Evolutionary conservation across 2,329 filamentous ascomycete species (phyloP).

Genomic region (Fusarium sp.): DNA sequence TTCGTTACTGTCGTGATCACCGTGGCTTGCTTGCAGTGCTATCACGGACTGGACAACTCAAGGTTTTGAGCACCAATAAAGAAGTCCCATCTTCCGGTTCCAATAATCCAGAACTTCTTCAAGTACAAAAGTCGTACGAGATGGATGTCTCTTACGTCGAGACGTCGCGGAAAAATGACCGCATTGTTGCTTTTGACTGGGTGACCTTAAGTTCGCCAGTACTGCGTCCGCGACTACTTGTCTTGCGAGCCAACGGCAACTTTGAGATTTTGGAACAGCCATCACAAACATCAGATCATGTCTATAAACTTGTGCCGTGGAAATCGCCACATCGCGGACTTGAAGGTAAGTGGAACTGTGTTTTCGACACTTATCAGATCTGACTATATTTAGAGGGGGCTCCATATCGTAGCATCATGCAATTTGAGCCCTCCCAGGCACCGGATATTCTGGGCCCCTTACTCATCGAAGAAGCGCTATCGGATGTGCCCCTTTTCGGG

Average conservation of each 20-base stretch:
- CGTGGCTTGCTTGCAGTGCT: slow-evolving; percentile 71
- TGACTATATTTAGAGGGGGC: slow-evolving; percentile 57
- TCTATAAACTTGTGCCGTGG: slow-evolving; percentile 73
- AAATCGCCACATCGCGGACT: slow-evolving; percentile 68
- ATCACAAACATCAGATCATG: slow-evolving; percentile 67
- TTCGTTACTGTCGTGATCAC: slow-evolving; percentile 73
- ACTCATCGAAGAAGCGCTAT: slow-evolving; percentile 65
- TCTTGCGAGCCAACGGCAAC: slow-evolving; percentile 69
- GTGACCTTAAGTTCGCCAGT: slow-evolving; percentile 68
- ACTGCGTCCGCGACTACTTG: slow-evolving; percentile 68
- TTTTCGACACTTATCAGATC: slow-evolving; percentile 2
- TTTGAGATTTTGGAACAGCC: slow-evolving; percentile 74
- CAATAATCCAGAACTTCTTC: slow-evolving; percentile 69
- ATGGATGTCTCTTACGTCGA: slow-evolving; percentile 70
- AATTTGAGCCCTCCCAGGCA: slow-evolving; percentile 67
- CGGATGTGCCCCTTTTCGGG: slow-evolving; percentile 69
- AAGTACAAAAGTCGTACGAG: slow-evolving; percentile 70
- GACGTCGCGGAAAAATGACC: slow-evolving; percentile 65
- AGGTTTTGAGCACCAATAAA: slow-evolving; percentile 69
- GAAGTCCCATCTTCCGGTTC: slow-evolving; percentile 61
- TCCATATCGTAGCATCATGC: slow-evolving; percentile 67
- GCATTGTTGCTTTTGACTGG: slow-evolving; percentile 77
- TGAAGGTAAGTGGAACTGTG: slow-evolving; percentile 56
- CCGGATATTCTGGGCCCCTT: slow-evolving; percentile 66
- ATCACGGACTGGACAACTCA: slow-evolving; percentile 72